These are phyloP conservation scores for Termitomyces sp. DNA, from an alignment of 768 basidiomycete genomes.

Conservation along the genomic window DNA sequence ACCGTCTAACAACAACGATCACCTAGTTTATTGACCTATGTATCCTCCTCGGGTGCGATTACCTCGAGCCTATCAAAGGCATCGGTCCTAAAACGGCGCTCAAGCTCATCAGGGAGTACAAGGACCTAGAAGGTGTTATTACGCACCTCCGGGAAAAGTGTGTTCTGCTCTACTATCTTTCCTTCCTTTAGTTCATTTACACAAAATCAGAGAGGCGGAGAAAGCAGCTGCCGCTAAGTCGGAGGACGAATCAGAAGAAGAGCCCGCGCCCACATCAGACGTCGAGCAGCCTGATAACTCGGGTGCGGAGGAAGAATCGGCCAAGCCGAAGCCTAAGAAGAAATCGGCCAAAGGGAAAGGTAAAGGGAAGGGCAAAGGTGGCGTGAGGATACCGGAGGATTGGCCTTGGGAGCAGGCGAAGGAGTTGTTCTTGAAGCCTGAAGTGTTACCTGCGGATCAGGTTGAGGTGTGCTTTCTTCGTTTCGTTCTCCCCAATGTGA, in stretches of 20 bases:
- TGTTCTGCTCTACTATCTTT: slow-evolving; percentile 10
- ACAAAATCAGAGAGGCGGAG: slow-evolving; percentile 35
- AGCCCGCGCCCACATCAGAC: slow-evolving; percentile 44
- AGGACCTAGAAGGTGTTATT: slow-evolving; percentile 67
- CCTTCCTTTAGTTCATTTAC: background rate
- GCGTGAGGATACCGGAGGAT: slow-evolving; percentile 81
- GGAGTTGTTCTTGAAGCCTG: slow-evolving; percentile 83
- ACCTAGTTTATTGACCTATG: slow-evolving; percentile 96
- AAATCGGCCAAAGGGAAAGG: slow-evolving; percentile 38
- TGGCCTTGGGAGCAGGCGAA: slow-evolving; percentile 99
- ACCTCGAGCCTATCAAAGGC: slow-evolving; percentile 98
- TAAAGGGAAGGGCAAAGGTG: slow-evolving; percentile 70
- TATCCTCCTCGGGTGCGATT: slow-evolving; percentile 95
- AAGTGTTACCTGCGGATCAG: slow-evolving; percentile 82
- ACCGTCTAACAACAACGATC: background rate
- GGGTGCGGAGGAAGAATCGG: slow-evolving; percentile 22
- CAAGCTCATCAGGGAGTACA: slow-evolving; percentile 85
- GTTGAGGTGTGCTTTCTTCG: slow-evolving; percentile 55
- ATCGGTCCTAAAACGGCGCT: slow-evolving; percentile 94
- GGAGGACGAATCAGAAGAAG: slow-evolving; percentile 27
- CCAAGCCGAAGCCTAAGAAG: slow-evolving; percentile 36
- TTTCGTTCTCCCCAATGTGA: background rate
- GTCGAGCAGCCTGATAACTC: slow-evolving; percentile 35
- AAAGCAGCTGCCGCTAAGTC: slow-evolving; percentile 33
- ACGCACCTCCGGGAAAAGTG: slow-evolving; percentile 79